phyloP scores from a whole-genome alignment of 2,329 filamentous ascomycete species.

The Aureobasidium sp. region DNA sequence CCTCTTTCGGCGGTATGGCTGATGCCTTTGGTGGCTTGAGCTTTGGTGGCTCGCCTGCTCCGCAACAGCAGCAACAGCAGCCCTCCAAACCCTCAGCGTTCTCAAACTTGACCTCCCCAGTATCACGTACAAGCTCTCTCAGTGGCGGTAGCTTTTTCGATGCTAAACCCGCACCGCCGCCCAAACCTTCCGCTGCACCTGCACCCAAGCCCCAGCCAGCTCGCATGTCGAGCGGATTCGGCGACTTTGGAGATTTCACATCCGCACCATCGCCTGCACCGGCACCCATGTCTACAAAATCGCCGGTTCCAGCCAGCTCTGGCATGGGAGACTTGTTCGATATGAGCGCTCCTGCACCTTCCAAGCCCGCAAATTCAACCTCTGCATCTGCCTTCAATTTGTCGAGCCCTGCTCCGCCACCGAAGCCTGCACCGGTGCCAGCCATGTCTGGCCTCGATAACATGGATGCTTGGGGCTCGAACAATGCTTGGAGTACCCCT shows the following conservation, averaged over 20 bases:
- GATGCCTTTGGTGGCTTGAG: constrained; percentile 71
- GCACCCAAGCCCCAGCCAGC: constrained; percentile 39
- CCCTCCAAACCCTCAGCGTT: constrained; percentile 55
- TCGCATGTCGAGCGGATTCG: constrained; percentile 47
- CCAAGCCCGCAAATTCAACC: constrained; percentile 29
- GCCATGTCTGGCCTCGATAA: constrained; percentile 40
- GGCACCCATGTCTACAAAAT: constrained; percentile 32
- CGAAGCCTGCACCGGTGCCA: constrained; percentile 28
- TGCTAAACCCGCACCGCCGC: constrained; percentile 41
- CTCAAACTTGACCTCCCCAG: constrained; percentile 53
- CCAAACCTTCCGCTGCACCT: constrained; percentile 43
- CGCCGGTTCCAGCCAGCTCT: constrained; percentile 42
- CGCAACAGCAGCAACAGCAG: constrained; percentile 32
- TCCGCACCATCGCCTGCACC: constrained; percentile 55
- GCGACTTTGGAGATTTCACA: constrained; percentile 49
- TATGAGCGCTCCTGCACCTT: constrained; percentile 46
- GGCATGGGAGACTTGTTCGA: constrained; percentile 73
- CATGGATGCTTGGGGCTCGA: constrained; percentile 74
- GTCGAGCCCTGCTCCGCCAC: constrained; percentile 44
- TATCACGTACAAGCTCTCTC: constrained; percentile 35
- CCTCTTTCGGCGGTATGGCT: constrained; percentile 58
- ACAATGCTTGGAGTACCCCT: constrained; percentile 73
- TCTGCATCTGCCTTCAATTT: constrained; percentile 75
- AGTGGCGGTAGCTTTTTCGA: constrained; percentile 83
- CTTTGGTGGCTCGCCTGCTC: constrained; percentile 42